Conservation (phyloP, 1,284 basidiomycete species). For the Trichosporon ovoides region DNA sequence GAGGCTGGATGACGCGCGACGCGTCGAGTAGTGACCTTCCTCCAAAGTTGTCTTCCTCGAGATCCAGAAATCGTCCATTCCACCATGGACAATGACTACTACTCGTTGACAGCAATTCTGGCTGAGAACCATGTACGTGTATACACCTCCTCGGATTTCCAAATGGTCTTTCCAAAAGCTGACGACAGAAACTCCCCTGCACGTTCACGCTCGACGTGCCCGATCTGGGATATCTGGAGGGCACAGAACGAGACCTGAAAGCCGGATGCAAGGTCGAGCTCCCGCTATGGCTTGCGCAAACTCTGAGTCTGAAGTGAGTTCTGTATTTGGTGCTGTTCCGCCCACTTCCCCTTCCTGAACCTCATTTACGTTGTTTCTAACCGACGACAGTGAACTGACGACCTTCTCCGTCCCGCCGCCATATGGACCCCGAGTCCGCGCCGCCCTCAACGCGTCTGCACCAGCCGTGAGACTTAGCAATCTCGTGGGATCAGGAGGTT, state of each 20-base stretch:
- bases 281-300: slow-evolving; percentile 80
- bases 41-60: background rate
- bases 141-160: background rate
- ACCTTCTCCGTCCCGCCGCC: slow-evolving; percentile 74
- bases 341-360: too few species aligned
- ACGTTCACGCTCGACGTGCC: slow-evolving; percentile 80
- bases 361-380: background rate
- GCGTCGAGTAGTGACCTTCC: background rate
- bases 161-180: too few species aligned
- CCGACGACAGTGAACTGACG: slow-evolving; percentile 64
- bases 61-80: background rate
- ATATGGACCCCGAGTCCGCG: slow-evolving; percentile 67
- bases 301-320: slow-evolving; percentile 69
- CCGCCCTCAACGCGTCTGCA: slow-evolving; percentile 77
- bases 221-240: slow-evolving; percentile 78
- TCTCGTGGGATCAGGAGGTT: slow-evolving; percentile 75
- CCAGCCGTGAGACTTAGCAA: slow-evolving; percentile 69
- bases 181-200: slow-evolving; percentile 73
- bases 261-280: slow-evolving; percentile 66
- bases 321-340: too few species aligned
- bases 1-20: slow-evolving; percentile 2
- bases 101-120: slow-evolving; percentile 77
- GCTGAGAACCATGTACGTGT: slow-evolving; percentile 73
- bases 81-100: slow-evolving; percentile 77
- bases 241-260: slow-evolving; percentile 71